Evolutionary conservation across 352 stramenopile genomes (phyloP).

Genomic region (Phytophthora tentaculata): DNA sequence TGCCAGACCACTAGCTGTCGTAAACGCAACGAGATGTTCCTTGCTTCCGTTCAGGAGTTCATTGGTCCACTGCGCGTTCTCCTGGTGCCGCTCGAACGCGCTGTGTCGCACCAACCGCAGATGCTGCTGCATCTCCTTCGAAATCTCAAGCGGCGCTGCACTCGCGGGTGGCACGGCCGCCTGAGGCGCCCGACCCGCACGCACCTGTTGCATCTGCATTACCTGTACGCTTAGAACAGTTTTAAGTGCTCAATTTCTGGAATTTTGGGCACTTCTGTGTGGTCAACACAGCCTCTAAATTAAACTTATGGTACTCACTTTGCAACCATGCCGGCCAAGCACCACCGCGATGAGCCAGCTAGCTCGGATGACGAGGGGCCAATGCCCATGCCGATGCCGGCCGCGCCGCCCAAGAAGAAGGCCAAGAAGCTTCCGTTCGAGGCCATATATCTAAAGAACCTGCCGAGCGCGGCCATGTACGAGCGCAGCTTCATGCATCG

Average conservation of each 20-base stretch:
- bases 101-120: slow-evolving; percentile 57
- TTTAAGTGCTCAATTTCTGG: no score
- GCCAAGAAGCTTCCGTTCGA: slow-evolving; percentile 66
- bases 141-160: slow-evolving; percentile 45
- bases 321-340: slow-evolving; percentile 19
- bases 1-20: slow-evolving; percentile 4
- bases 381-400: slow-evolving; percentile 61
- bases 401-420: slow-evolving; percentile 53
- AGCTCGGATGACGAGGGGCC: slow-evolving; percentile 58
- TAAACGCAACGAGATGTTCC: slow-evolving; percentile 1
- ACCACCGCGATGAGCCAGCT: slow-evolving; percentile 20
- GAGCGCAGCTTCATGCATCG: slow-evolving; percentile 98
- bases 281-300: no score
- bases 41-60: slow-evolving; percentile 35
- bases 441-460: slow-evolving; percentile 73
- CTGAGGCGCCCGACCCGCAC: slow-evolving; percentile 28
- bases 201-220: slow-evolving; percentile 47
- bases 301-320: no score
- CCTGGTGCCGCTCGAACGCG: slow-evolving; percentile 65
- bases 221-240: no score
- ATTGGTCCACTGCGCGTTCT: slow-evolving; percentile 66
- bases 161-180: slow-evolving; percentile 45
- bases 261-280: no score
- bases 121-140: slow-evolving; percentile 52
- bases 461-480: slow-evolving; percentile 93